phyloP scores from a whole-genome alignment of 441 rosid species.

The California macrophylla region DNA sequence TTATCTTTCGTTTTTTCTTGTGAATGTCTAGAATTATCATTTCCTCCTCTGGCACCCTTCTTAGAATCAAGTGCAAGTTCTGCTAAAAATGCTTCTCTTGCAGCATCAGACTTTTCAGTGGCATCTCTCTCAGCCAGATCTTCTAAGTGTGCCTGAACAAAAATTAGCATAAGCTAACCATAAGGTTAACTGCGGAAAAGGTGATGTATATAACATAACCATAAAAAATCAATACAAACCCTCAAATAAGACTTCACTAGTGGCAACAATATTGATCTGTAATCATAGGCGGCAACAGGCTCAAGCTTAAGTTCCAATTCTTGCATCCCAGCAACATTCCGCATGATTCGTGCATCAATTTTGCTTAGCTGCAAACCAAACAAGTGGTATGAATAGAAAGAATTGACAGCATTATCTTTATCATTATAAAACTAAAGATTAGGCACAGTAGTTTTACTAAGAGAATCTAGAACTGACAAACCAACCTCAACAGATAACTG shows the following conservation, averaged over 20 bases:
- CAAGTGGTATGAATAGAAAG: conserved; percentile 17
- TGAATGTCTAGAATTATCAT: conserved; percentile 41
- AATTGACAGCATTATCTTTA: not conserved
- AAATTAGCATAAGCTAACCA: conserved; percentile 9
- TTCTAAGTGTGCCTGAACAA: conserved; percentile 67
- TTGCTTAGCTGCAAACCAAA: conserved; percentile 6
- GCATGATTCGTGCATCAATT: conserved; percentile 48
- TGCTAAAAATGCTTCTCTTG: conserved; percentile 80
- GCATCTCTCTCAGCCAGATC: conserved; percentile 92
- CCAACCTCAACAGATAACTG: conserved; percentile 68
- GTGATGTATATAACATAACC: conserved; percentile 15
- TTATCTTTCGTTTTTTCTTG: conserved; percentile 77
- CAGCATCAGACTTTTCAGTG: conserved; percentile 94
- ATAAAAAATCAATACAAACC: conserved; percentile 41
- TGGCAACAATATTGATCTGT: conserved; percentile 53
- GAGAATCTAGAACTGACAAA: conserved; percentile 16
- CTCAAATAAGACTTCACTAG: conserved; percentile 68
- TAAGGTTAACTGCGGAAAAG: conserved; percentile 4
- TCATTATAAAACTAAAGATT: not conserved
- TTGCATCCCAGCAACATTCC: conserved; percentile 59
- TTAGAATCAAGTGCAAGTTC: conserved; percentile 90
- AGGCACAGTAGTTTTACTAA: not conserved
- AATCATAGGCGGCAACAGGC: conserved; percentile 57
- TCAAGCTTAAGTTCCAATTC: conserved; percentile 77
- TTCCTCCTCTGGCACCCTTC: conserved; percentile 52